phyloP scores from a whole-genome alignment of 2,329 filamentous ascomycete genomes.

The Beauveria sp. region DNA sequence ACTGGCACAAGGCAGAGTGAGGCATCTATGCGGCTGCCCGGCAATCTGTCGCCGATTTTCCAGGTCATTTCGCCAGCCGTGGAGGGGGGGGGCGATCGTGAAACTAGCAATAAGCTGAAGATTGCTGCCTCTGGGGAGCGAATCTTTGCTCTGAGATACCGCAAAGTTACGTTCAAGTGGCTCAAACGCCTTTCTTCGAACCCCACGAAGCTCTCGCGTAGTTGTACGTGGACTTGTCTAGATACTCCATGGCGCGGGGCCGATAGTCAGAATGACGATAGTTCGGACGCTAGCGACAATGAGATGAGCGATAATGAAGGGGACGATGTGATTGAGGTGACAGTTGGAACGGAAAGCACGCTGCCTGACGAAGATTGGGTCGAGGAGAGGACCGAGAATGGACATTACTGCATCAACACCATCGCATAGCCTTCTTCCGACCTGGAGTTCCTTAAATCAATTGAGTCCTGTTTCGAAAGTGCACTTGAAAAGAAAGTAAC shows the following conservation, averaged over 20 bases:
- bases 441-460: background rate
- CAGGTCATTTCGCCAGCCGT: background rate
- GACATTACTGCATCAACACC: background rate
- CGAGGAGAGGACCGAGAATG: background rate
- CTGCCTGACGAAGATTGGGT: background rate
- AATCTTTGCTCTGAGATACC: background rate
- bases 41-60: background rate
- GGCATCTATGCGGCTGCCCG: background rate
- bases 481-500: too few species aligned
- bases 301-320: background rate
- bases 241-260: background rate
- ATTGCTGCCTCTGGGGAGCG: background rate
- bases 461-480: background rate
- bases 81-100: background rate
- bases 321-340: background rate
- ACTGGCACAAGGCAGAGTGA: background rate
- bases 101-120: background rate
- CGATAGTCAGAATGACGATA: background rate
- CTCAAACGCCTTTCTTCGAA: background rate
- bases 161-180: constrained; percentile 4
- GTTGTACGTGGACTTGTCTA: background rate
- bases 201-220: background rate
- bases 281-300: background rate
- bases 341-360: background rate
- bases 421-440: background rate